Evolutionary conservation across 352 stramenopile genomes (phyloP).

Genomic region (Pythium aquatile): DNA sequence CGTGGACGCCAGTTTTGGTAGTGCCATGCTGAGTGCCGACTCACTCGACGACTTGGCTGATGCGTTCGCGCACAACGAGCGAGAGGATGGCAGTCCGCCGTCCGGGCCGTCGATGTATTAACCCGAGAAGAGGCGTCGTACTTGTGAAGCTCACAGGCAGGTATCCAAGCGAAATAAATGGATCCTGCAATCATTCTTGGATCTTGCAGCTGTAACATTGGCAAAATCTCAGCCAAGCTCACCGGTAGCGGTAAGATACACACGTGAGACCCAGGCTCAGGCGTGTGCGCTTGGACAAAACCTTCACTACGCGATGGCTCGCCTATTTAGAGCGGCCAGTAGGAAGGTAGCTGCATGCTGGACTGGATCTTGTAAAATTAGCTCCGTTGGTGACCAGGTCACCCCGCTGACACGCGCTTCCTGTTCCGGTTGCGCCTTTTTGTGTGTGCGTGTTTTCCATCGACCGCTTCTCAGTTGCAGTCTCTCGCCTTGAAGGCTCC

Average conservation of each 20-base stretch:
- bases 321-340: neutral
- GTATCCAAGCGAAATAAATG: neutral
- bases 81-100: slow-evolving; percentile 7
- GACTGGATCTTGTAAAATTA: slow-evolving; percentile 8
- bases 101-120: neutral
- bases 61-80: slow-evolving; percentile 25
- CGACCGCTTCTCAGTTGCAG: neutral
- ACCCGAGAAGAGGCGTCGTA: neutral
- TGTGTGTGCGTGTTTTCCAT: neutral
- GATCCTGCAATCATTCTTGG: neutral
- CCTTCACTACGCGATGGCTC: neutral
- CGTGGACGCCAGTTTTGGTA: neutral
- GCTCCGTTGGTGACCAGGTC: neutral
- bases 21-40: slow-evolving; percentile 21
- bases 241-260: neutral
- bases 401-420: neutral
- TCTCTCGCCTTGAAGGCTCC: neutral
- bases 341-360: neutral
- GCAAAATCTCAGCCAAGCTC: neutral
- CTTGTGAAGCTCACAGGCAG: neutral
- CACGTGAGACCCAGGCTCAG: neutral
- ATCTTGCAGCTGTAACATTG: neutral
- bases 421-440: neutral
- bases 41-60: slow-evolving; percentile 27
- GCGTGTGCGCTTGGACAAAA: neutral